phyloP scores from a whole-genome alignment of 129 eudicot species.

The Gnaphalium uliginosum region DNA sequence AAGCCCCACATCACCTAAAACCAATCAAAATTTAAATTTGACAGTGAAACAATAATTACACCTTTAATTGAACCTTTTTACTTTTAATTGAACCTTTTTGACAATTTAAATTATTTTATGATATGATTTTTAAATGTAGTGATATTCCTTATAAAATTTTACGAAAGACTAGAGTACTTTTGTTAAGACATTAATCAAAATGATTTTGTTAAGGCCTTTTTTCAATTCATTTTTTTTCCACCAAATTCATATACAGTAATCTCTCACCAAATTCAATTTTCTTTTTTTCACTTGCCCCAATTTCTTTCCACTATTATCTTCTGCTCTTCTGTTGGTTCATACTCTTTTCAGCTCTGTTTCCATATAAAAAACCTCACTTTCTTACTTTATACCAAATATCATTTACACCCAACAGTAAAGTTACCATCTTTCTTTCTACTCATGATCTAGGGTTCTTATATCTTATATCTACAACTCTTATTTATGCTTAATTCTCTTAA shows the following conservation, averaged over 20 bases:
- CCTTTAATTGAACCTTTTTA: too few relatives aligned
- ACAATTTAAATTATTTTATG: too few relatives aligned
- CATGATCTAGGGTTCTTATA: constrained; percentile 26
- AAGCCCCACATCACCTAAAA: too few relatives aligned
- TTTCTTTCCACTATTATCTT: constrained; percentile 13
- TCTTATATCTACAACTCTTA: background rate
- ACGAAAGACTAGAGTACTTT: too few relatives aligned
- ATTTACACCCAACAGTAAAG: constrained; percentile 4
- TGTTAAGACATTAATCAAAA: too few relatives aligned
- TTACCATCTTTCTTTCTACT: constrained; percentile 10
- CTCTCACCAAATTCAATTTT: background rate
- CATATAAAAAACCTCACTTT: constrained; percentile 26
- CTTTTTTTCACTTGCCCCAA: background rate
- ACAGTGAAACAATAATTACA: too few relatives aligned
- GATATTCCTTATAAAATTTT: too few relatives aligned
- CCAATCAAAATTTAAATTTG: too few relatives aligned
- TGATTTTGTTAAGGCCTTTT: too few relatives aligned
- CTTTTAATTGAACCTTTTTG: too few relatives aligned
- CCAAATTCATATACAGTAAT: background rate
- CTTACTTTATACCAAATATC: background rate
- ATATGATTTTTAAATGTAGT: too few relatives aligned
- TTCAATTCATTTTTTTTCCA: too few relatives aligned
- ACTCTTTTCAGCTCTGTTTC: constrained; percentile 31
- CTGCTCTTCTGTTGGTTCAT: background rate
- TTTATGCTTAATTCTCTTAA: constrained; percentile 10